Conservation (phyloP, 192 early-diverging fungal species). For the Thoreauomyces humboldtii region DNA sequence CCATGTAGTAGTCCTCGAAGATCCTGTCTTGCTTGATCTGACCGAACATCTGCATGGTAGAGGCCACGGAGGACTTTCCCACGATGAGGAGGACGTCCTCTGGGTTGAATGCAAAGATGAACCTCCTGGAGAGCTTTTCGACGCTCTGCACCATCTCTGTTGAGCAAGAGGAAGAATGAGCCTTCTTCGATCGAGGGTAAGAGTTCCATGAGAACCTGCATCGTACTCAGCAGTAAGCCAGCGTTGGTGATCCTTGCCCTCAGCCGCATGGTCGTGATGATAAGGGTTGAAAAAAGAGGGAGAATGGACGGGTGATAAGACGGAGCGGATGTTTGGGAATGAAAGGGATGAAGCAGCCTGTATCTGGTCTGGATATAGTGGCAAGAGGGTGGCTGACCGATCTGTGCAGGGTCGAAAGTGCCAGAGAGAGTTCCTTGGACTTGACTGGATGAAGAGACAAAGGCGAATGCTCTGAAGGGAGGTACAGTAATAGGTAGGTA, state of each 20-base stretch:
- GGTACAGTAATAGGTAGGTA: no score
- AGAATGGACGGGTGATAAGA: no score
- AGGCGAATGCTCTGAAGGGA: no score
- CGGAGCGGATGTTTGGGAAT: no score
- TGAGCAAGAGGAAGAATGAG: not conserved
- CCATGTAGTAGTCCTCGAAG: conserved; percentile 70
- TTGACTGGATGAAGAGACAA: no score
- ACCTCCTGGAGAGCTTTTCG: conserved; percentile 70
- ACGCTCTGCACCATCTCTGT: conserved; percentile 59
- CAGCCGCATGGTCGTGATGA: conserved; percentile 29
- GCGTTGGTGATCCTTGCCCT: conserved; percentile 30
- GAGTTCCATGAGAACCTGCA: not conserved
- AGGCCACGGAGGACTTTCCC: conserved; percentile 46
- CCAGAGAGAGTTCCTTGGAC: no score
- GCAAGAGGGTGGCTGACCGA: no score
- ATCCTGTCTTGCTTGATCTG: conserved; percentile 48
- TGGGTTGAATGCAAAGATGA: conserved; percentile 63
- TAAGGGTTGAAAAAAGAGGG: no score
- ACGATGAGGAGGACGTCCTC: conserved; percentile 67
- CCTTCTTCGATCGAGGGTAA: not conserved
- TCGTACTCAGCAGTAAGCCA: conserved; percentile 28
- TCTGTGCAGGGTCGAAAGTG: no score
- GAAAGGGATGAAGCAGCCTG: no score
- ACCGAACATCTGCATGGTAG: conserved; percentile 64
- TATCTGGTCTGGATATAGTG: no score